phyloP scores from a whole-genome alignment of 768 basidiomycete species.

The Clitopilus hobsonii region DNA sequence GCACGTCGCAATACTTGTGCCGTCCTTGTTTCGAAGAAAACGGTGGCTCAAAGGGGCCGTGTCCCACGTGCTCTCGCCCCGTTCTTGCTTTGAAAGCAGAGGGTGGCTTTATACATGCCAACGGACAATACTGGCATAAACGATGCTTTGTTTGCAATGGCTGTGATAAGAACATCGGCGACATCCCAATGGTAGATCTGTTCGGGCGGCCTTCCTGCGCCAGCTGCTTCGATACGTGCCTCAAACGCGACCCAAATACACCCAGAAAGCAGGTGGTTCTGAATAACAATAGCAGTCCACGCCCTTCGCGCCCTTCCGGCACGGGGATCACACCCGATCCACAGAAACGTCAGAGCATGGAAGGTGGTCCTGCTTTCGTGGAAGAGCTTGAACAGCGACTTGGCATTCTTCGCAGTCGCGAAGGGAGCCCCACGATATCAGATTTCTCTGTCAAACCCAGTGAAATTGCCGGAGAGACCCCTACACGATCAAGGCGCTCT shows the following conservation, averaged over 20 bases:
- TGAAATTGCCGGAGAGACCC: not conserved
- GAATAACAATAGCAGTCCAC: not conserved
- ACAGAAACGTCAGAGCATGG: constrained; percentile 32
- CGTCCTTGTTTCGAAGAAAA: constrained; percentile 64
- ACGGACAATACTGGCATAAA: constrained; percentile 75
- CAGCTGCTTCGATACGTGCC: constrained; percentile 76
- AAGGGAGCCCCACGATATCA: constrained; percentile 45
- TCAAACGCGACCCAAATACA: constrained; percentile 49
- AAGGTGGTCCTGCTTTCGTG: constrained; percentile 51
- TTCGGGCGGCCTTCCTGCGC: constrained; percentile 74
- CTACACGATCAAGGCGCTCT: not conserved
- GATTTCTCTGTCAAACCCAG: not conserved
- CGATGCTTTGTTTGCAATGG: constrained; percentile 72
- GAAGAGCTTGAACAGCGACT: constrained; percentile 62
- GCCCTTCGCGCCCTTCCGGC: not conserved
- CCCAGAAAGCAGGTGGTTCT: constrained; percentile 29
- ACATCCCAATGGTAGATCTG: constrained; percentile 78
- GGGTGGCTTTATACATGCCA: constrained; percentile 72
- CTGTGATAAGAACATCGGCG: constrained; percentile 69
- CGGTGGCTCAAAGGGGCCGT: constrained; percentile 76
- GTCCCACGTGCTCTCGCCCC: constrained; percentile 60
- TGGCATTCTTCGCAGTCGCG: constrained; percentile 49
- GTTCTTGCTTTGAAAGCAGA: constrained; percentile 74
- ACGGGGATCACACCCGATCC: constrained; percentile 33
- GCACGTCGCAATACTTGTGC: constrained; percentile 61